Evolutionary conservation across 2,329 filamentous ascomycete species (phyloP).

Genomic region (Alternaria rosae): DNA sequence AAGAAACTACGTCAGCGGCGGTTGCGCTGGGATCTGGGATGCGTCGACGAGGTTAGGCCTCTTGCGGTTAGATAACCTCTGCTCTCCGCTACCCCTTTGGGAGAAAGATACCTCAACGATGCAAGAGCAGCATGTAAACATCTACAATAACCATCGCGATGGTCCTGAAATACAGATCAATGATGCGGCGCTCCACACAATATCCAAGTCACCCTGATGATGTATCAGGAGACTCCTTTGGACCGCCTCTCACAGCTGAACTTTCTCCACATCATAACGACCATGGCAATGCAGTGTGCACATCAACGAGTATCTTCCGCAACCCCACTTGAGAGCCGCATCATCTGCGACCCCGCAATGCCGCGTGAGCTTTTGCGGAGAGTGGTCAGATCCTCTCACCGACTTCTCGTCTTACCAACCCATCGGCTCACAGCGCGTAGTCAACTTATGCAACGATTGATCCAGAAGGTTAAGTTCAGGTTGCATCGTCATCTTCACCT

Average conservation of each 20-base stretch:
- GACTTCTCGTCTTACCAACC: not conserved
- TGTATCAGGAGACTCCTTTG: not conserved
- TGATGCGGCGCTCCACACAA: not conserved
- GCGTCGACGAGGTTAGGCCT: not conserved
- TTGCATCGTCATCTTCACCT: not conserved
- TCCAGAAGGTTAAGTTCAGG: not conserved
- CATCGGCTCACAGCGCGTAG: not conserved
- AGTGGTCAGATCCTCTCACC: conserved; percentile 9
- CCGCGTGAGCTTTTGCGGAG: not conserved
- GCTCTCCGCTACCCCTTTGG: not conserved
- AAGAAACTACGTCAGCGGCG: conserved; percentile 10
- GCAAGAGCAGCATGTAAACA: conserved; percentile 1
- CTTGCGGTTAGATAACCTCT: not conserved
- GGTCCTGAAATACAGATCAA: not conserved
- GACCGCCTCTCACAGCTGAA: not conserved
- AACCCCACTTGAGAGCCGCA: conserved; percentile 6
- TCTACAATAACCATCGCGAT: not conserved
- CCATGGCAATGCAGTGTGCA: not conserved
- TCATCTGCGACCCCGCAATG: conserved; percentile 9
- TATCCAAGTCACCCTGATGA: not conserved
- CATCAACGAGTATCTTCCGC: conserved; percentile 4
- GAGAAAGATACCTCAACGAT: not conserved
- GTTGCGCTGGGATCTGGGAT: conserved; percentile 7
- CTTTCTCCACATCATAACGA: not conserved
- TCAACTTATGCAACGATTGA: not conserved